Evolutionary conservation across 805 yeast genomes (phyloP), one percentile per base, ranked within the genome.

Genomic region (Kockiozyma suomiensis): DNA sequence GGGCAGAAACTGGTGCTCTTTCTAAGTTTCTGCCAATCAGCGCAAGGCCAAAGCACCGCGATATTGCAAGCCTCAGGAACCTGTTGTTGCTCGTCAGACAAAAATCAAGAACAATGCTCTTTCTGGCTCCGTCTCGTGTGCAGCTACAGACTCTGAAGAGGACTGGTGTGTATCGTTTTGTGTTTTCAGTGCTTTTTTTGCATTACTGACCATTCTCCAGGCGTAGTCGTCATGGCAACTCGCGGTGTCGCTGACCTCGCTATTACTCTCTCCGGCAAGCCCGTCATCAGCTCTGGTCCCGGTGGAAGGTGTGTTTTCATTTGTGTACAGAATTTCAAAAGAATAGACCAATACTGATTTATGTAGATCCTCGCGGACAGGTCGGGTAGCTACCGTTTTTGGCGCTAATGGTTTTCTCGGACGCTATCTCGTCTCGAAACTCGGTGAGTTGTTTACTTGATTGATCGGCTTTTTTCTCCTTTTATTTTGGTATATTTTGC

Each of bases 381-480:
- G 96, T 1, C 88, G 85, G 75, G 88, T 92, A 2, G 96, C 92
- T 23, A 88, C 96, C 0, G 94, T 90, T 1, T 90, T 90, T 70
- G 96, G 96, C 8, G 88, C 86, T 38, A 77, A 85, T 49, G 96
- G 96, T 1, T 85, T 86, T 73, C 76, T 90, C 60, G 96, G 96
- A 49, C 82, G 90, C 50, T 82, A 86, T 66, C 74, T 90, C 62
- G 81, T 83, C 19, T 77, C 92, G 37, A 86, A 85, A 70, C 78
- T 90, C 68, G 66, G 62, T 58, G 37, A 19, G 64, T 42, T 13
- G 6, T 19, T 8, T 19, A 19, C 26, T 4, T 7, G 3, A 35
- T 26, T 17, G 23, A n/a, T n/a, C n/a, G n/a, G n/a, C n/a, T n/a
- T n/a, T n/a, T n/a, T n/a, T n/a, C n/a, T n/a, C n/a, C n/a, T n/a